Conservation (phyloP, 495 filamentous ascomycete species). For the Zalerion maritima region DNA sequence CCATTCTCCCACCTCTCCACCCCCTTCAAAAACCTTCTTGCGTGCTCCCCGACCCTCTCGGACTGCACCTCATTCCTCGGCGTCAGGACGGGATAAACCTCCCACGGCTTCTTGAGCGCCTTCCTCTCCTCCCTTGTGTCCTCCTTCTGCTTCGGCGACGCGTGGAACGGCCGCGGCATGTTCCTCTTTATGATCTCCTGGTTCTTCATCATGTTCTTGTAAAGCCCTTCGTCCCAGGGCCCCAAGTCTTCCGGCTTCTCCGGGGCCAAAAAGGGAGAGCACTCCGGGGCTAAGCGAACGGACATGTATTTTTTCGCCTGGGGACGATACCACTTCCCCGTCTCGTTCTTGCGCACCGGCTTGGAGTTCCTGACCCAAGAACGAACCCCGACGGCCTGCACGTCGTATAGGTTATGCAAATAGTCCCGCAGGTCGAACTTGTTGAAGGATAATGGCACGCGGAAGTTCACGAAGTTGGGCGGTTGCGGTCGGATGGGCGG, state of each 20-base stretch:
- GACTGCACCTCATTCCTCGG: constrained; percentile 20
- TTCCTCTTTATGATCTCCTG: constrained; percentile 32
- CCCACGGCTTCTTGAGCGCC: constrained; percentile 7
- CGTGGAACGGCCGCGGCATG: constrained; percentile 24
- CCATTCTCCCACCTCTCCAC: constrained; percentile 22
- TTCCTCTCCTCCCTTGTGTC: constrained; percentile 9
- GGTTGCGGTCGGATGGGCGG: constrained; percentile 51
- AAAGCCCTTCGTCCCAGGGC: constrained; percentile 17
- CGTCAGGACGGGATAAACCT: constrained; percentile 9
- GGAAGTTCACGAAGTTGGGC: constrained; percentile 66
- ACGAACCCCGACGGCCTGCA: constrained; percentile 51
- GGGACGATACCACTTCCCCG: constrained; percentile 41
- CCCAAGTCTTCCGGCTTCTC: constrained; percentile 40
- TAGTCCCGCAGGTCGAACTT: constrained; percentile 89
- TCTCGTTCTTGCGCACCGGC: constrained; percentile 33
- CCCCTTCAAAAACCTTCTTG: constrained; percentile 38
- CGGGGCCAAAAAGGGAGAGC: constrained; percentile 85
- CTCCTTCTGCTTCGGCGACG: constrained; percentile 20
- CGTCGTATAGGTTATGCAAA: constrained; percentile 59
- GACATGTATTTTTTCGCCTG: constrained; percentile 75
- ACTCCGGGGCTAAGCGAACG: constrained; percentile 61
- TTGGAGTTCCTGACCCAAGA: constrained; percentile 62
- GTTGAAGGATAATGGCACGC: constrained; percentile 74
- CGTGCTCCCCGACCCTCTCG: constrained; percentile 34
- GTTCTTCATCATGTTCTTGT: constrained; percentile 8